Percentiles rank a stretch among this genome's conserved stretches.
These are phyloP conservation scores for Mycosarcoma mackinlayi DNA, from an alignment of 1,284 basidiomycete species.

Conservation along the genomic window DNA sequence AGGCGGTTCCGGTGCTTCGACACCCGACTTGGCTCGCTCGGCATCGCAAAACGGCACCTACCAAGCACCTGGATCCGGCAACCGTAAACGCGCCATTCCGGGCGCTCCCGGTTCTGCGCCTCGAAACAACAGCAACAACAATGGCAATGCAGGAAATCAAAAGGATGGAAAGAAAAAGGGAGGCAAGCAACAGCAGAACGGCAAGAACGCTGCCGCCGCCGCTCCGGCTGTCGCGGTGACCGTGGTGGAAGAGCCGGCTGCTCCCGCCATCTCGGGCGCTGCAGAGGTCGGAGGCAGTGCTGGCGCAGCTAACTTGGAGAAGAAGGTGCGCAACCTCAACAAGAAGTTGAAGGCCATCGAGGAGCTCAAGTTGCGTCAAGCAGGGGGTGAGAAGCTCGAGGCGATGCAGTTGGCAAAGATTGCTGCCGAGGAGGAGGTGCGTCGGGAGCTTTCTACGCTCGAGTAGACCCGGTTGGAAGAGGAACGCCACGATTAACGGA, in stretches of 20 bases:
- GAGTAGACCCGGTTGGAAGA: constrained; percentile 57
- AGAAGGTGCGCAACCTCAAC: constrained; percentile 79
- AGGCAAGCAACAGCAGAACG: constrained; percentile 39
- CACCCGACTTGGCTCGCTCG: constrained; percentile 33
- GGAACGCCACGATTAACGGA: too few species aligned
- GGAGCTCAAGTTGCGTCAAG: constrained; percentile 88
- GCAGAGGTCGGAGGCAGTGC: constrained; percentile 55
- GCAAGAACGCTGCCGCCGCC: constrained; percentile 37
- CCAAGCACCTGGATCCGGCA: constrained; percentile 46
- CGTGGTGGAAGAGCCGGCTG: constrained; percentile 13
- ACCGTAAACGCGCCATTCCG: constrained; percentile 49
- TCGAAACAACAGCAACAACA: constrained; percentile 17
- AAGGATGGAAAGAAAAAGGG: constrained; percentile 46
- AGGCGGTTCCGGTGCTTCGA: constrained; percentile 69
- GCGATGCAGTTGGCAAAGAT: constrained; percentile 96
- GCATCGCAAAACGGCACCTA: constrained; percentile 44
- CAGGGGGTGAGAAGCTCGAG: constrained; percentile 87
- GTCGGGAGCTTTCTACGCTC: constrained; percentile 78
- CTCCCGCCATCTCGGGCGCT: constrained; percentile 25
- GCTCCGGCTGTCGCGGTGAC: constrained; percentile 11
- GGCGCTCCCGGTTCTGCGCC: constrained; percentile 49
- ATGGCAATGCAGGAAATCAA: constrained; percentile 12
- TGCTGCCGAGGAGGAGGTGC: constrained; percentile 83
- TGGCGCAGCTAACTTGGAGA: constrained; percentile 63
- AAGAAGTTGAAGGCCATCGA: constrained; percentile 96